These are phyloP conservation scores for Fragosphaeria purpurea DNA, from an alignment of 2,329 filamentous ascomycete species.

Conservation along the genomic window DNA sequence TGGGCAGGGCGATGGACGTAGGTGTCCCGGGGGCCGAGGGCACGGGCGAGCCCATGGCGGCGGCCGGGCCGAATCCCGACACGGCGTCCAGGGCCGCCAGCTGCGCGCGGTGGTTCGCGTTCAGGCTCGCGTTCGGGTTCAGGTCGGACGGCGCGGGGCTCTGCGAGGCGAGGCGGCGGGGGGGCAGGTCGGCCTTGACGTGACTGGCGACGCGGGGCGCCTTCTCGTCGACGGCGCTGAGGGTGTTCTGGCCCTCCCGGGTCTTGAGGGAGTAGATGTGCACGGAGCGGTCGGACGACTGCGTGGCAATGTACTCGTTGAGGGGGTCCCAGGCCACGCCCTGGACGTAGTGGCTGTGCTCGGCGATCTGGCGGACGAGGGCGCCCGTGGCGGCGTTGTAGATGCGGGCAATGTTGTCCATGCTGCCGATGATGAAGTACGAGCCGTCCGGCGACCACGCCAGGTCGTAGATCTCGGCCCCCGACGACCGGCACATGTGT, in stretches of 20 bases:
- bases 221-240: conserved; percentile 51
- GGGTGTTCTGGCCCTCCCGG: conserved; percentile 89
- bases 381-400: conserved; percentile 71
- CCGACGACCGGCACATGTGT: conserved; percentile 93
- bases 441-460: conserved; percentile 97
- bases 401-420: conserved; percentile 97
- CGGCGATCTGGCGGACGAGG: conserved; percentile 83
- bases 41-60: conserved; percentile 57
- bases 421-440: conserved; percentile 97
- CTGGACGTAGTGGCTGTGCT: conserved; percentile 97
- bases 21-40: conserved; percentile 92
- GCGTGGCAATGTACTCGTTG: conserved; percentile 96
- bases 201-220: conserved; percentile 74
- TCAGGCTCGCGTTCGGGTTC: conserved; percentile 1
- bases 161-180: conserved; percentile 77
- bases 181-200: conserved; percentile 78
- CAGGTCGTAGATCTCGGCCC: conserved; percentile 94
- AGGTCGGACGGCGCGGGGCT: conserved; percentile 87
- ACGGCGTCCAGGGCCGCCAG: conserved; percentile 45
- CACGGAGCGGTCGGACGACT: conserved; percentile 94
- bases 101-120: conserved; percentile 47
- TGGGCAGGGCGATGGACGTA: conserved; percentile 76
- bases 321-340: conserved; percentile 97
- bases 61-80: conserved; percentile 35
- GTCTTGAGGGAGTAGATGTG: conserved; percentile 95